These are phyloP conservation scores for Annulohypoxylon bovei DNA, from an alignment of 495 filamentous ascomycete species.

Conservation along the genomic window DNA sequence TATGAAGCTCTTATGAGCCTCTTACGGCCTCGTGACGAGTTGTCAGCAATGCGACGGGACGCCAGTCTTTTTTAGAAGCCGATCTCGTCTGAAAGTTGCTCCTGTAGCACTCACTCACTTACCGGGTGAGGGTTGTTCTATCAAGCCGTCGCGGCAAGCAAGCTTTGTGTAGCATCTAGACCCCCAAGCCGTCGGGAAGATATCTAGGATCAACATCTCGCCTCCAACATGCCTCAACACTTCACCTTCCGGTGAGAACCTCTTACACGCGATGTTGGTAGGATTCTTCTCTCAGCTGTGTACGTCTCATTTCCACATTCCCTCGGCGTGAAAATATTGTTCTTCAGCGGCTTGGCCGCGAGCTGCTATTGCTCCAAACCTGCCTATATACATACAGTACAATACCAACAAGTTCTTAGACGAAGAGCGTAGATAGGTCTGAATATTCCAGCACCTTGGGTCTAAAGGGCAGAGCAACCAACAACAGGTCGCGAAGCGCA, in stretches of 20 bases:
- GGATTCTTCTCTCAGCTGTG: constrained; percentile 18
- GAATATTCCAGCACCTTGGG: constrained; percentile 34
- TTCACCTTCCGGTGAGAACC: constrained; percentile 20
- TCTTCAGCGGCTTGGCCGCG: constrained; percentile 34
- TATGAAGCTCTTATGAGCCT: neutral
- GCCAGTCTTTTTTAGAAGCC: constrained; percentile 14
- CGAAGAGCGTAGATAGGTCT: constrained; percentile 23
- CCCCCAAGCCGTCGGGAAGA: constrained; percentile 35
- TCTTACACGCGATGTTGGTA: constrained; percentile 20
- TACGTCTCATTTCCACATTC: neutral
- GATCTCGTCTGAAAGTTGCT: constrained; percentile 23
- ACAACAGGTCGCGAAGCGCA: constrained; percentile 41
- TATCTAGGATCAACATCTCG: constrained; percentile 25
- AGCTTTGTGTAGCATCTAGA: constrained; percentile 42
- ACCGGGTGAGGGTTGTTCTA: constrained; percentile 39
- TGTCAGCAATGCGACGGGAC: constrained; percentile 35
- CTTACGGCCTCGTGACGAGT: constrained; percentile 28
- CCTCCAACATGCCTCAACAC: neutral
- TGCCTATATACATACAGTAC: constrained; percentile 1
- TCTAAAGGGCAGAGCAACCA: constrained; percentile 41
- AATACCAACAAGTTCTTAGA: constrained; percentile 10
- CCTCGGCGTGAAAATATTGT: constrained; percentile 25
- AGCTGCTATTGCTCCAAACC: constrained; percentile 2
- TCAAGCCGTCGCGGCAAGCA: constrained; percentile 40
- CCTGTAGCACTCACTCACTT: constrained; percentile 26